phyloP scores from a whole-genome alignment of 2,329 filamentous ascomycete species.

The Polytolypa hystricis region DNA sequence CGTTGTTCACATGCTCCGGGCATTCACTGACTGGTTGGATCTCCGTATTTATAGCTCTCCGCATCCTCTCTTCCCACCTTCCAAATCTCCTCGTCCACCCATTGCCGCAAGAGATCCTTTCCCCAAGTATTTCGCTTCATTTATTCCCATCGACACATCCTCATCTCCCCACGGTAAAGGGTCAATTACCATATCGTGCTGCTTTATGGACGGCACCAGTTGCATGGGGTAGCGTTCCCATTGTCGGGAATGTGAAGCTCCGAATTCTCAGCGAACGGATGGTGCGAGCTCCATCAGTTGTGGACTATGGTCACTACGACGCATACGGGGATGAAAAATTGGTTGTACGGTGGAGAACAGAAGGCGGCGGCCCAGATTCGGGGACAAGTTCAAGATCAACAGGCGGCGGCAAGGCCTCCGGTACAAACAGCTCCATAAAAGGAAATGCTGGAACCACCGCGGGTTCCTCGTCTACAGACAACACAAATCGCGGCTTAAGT shows the following conservation, averaged over 20 bases:
- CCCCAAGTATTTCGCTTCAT: conserved; percentile 50
- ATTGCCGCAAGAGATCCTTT: conserved; percentile 51
- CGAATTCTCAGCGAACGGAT: conserved; percentile 86
- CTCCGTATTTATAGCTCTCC: conserved; percentile 38
- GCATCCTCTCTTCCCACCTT: conserved; percentile 50
- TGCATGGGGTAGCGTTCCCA: conserved; percentile 85
- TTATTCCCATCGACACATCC: conserved; percentile 51
- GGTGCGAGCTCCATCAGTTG: conserved; percentile 43
- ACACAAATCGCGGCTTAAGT: conserved; percentile 31
- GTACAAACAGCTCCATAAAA: conserved; percentile 1
- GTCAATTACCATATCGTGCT: conserved; percentile 79
- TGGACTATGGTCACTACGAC: conserved; percentile 25
- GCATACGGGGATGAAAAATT: conserved; percentile 56
- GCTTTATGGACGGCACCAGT: conserved; percentile 93
- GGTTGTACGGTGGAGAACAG: conserved; percentile 80
- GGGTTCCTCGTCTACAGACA: conserved; percentile 18
- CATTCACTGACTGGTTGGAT: conserved; percentile 2
- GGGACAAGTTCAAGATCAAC: neutral
- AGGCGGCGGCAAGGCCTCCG: neutral
- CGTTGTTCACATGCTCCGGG: neutral
- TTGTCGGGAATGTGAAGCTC: conserved; percentile 80
- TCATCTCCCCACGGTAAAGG: conserved; percentile 80
- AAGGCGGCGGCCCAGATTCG: conserved; percentile 15
- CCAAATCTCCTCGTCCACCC: conserved; percentile 51
- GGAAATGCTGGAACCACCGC: conserved; percentile 9